These are phyloP conservation scores for Talaromyces sp. DNA, from an alignment of 2,329 filamentous ascomycete species.

Conservation along the genomic window DNA sequence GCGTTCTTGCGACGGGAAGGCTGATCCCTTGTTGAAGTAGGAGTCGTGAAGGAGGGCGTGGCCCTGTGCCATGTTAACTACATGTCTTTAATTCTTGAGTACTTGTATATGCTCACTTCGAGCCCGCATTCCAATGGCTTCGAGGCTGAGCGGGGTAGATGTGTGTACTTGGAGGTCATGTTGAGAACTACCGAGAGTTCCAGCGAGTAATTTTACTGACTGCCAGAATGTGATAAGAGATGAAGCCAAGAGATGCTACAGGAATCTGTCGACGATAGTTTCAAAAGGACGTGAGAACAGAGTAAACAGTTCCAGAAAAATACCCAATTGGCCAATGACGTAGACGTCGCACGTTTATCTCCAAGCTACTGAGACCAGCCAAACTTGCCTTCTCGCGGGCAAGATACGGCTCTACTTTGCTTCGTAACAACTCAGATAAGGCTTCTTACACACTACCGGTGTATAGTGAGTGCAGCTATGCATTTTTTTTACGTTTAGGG, in stretches of 20 bases:
- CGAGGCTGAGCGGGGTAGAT: conserved; percentile 31
- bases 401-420: too few relatives aligned
- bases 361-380: not conserved
- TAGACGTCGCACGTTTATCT: not conserved
- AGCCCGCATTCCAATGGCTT: conserved; percentile 31
- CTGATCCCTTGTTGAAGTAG: conserved; percentile 78
- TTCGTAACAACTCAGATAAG: too few relatives aligned
- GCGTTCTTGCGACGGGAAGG: conserved; percentile 68
- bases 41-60: conserved; percentile 60
- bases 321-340: not conserved
- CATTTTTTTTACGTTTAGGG: too few relatives aligned
- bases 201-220: not conserved
- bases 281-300: not conserved
- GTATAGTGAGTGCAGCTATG: too few relatives aligned
- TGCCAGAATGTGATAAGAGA: too few relatives aligned
- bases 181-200: not conserved
- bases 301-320: not conserved
- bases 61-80: conserved; percentile 31
- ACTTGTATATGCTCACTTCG: conserved; percentile 21
- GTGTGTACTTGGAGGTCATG: conserved; percentile 26
- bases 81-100: not conserved
- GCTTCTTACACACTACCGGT: too few relatives aligned
- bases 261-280: not conserved
- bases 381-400: too few relatives aligned
- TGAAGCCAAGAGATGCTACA: not conserved